Evolutionary conservation across 805 yeast genomes (phyloP), one percentile per base, ranked within the genome.

Genomic region (Lipomyces sp.): DNA sequence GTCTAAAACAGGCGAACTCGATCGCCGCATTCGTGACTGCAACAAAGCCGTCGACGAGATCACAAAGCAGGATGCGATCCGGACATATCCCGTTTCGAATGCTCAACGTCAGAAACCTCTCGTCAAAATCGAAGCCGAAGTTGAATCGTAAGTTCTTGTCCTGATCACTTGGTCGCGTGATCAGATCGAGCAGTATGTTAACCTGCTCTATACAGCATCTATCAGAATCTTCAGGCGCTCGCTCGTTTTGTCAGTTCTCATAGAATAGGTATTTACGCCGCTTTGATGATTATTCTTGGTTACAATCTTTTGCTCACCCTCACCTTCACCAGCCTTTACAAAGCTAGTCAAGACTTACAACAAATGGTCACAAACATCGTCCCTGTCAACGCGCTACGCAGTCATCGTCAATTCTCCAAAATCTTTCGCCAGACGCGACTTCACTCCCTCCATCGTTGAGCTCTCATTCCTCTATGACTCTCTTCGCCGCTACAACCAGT

Each of bases 221-320:
- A 83, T 64, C 78, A 73, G 18, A 87, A 85, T 57, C 78, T 89
- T 34, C 90, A 88, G 72, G 84, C 87, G 67, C 78, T 90, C 57
- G 82, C 90, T n/a, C 81, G 91, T 68, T 90, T 88, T 74, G 84
- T 90, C 15, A 78, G 87, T 30, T 83, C 90, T 6, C 97, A 90
- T 74, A 87, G 87, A 73, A 86, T 91, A 2, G 96, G 72, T 64
- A 30, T 51, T 54, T 4, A 6, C 24, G n/a, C 87, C 4, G 13
- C 54, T 59, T n/a, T 10, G 29, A 2, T 10, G 8, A 10, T 51
- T n/a, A 13, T 8, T 48, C n/a, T 15, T 37, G 11, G 4, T 3
- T 32, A 5, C 24, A 24, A 29, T 8, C 32, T 42, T 2, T 18
- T 32, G 30, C 30, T 39, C 2, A 30, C 24, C 24, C 24, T 24